Base-by-base conservation (phyloP, 257 asterid species). In the Solanum neorickii region DNA sequence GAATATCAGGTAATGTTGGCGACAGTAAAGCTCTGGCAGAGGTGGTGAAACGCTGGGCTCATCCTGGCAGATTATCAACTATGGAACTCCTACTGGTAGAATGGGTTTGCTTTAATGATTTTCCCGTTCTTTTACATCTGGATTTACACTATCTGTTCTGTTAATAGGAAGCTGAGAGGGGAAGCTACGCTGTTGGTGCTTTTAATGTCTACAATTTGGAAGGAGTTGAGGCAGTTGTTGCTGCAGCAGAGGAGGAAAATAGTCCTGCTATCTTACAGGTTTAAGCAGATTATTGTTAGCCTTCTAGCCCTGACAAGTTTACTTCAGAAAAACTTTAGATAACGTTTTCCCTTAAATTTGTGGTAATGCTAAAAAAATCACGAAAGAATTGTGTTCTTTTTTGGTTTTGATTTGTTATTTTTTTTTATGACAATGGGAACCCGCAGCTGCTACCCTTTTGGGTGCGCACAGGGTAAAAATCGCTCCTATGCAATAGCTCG, bases 211-310 rank as follows among this genome's bases (percentile, higher is more conserved):
- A 97, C 88, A 97, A 97, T 86, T 92, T 97, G 90, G 99, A 97
- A 93, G 99, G 99, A 87, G 91, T 97, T 87, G 93, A 93, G 90
- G 98, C 98, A 90, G 99, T 97, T 90, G 95, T 97, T 89, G 90
- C 98, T 90, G 98, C 98, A 62, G 99, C 98, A 29, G 98, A 97
- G 92, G 96, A 93, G 86, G 93, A 93, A 90, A 88, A 78, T 59
- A 97, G 99, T 90, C 98, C 98, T 77, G 98, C 99, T 89, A 97
- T 97, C 87, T 92, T 97, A 91, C 99, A 97, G 99, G 99, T 97
- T 87, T 76, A 87, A 87, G 85, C 83, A 83, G 31, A 75, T 86
- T 83, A 39, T 83, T 85, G 37, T 29, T 74, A 83, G 86, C 86
- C 12, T 29, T 85, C 27, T 74, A 78, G 87, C 84, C n/a, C 35